phyloP scores from a whole-genome alignment of 208 protist genomes.

The Acanthamoeba sp. region DNA sequence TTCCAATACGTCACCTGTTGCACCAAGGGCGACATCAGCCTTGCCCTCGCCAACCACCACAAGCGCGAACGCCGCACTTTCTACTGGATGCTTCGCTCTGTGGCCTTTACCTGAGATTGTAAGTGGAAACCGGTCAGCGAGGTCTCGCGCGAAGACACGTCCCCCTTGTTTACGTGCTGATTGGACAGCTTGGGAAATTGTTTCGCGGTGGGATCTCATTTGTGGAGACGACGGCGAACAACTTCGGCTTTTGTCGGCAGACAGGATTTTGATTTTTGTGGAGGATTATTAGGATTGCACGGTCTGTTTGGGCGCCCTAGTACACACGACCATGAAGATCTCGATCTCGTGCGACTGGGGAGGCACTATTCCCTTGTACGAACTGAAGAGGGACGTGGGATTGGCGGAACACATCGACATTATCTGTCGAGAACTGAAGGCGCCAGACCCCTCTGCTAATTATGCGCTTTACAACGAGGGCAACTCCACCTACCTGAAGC shows the following conservation, averaged over 20 bases:
- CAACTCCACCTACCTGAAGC: slow-evolving; percentile 5
- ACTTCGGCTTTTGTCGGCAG: too few species aligned
- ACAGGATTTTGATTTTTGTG: too few species aligned
- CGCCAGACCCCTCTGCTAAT: background rate
- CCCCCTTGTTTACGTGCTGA: too few species aligned
- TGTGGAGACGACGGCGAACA: too few species aligned
- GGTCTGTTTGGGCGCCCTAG: too few species aligned
- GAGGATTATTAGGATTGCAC: too few species aligned
- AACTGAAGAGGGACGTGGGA: background rate
- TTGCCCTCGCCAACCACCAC: background rate
- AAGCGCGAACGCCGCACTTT: background rate
- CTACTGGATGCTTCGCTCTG: background rate
- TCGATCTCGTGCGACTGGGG: slow-evolving; percentile 40
- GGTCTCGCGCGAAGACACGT: too few species aligned
- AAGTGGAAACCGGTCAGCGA: too few species aligned
- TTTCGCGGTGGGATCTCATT: too few species aligned
- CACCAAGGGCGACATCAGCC: background rate
- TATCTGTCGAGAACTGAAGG: background rate
- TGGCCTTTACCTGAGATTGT: background rate
- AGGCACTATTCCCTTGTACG: slow-evolving; percentile 20
- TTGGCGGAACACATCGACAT: slow-evolving; percentile 37
- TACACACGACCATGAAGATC: slow-evolving; percentile 33
- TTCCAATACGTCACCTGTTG: background rate
- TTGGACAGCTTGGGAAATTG: too few species aligned
- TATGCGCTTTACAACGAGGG: slow-evolving; percentile 59